Conservation (phyloP, 2,329 filamentous ascomycete species). For the Diaporthe sp. region DNA sequence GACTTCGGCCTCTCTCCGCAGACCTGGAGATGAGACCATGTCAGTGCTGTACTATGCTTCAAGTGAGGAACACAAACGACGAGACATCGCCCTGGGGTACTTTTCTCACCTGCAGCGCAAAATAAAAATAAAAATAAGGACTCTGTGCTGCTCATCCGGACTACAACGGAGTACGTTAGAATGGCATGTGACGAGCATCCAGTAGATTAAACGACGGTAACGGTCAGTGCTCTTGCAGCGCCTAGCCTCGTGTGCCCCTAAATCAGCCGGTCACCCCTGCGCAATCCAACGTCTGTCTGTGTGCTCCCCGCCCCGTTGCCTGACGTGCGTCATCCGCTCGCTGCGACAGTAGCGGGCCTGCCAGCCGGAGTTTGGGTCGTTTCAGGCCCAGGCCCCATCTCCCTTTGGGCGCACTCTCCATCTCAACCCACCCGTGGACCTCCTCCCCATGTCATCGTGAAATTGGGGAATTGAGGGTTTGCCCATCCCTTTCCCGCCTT, state of each 20-base stretch:
- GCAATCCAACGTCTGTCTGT: constrained; percentile 9
- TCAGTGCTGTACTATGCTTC: background rate
- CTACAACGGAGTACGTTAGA: background rate
- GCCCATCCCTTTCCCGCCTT: constrained; percentile 24
- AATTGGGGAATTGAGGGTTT: constrained; percentile 12
- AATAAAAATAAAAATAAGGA: no score
- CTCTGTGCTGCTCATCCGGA: background rate
- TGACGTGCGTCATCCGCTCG: constrained; percentile 19
- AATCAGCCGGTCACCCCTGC: background rate
- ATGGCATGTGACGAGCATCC: background rate
- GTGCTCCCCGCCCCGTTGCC: constrained; percentile 8
- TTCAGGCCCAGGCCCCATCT: constrained; percentile 16
- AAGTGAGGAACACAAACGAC: background rate
- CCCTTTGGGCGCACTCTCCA: constrained; percentile 20
- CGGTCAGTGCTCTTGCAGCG: background rate
- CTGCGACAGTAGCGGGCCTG: constrained; percentile 21
- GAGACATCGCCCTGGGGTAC: background rate
- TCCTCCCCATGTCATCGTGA: constrained; percentile 25
- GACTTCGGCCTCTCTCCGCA: background rate
- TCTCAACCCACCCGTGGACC: constrained; percentile 17
- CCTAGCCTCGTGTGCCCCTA: constrained; percentile 1
- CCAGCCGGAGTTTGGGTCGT: constrained; percentile 16
- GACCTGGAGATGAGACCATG: background rate
- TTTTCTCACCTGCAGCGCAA: background rate
- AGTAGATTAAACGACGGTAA: background rate